Percentiles rank a stretch among this genome's conserved stretches.
These are phyloP conservation scores for Ascochyta rabiei DNA, from an alignment of 2,329 filamentous ascomycete species.

Conservation along the genomic window DNA sequence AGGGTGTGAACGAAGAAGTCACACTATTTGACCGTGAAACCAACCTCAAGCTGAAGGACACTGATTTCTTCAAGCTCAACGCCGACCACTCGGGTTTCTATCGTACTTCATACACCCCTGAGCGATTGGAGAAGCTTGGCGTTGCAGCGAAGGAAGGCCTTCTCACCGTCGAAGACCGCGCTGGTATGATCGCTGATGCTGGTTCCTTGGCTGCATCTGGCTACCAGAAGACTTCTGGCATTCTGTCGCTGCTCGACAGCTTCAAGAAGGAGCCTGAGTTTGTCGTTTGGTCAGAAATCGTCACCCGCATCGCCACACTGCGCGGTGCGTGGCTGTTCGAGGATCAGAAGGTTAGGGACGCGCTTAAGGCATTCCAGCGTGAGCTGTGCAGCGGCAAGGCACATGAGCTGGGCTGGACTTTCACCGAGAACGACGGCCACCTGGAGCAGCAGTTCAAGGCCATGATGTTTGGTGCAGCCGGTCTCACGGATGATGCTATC, in stretches of 20 bases:
- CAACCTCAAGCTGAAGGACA: slow-evolving; percentile 75
- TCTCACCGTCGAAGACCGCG: slow-evolving; percentile 85
- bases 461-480: slow-evolving; percentile 84
- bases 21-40: slow-evolving; percentile 75
- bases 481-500: slow-evolving; percentile 76
- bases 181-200: slow-evolving; percentile 90
- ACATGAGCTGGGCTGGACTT: slow-evolving; percentile 86
- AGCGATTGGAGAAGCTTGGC: slow-evolving; percentile 85
- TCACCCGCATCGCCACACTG: slow-evolving; percentile 76
- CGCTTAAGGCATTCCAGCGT: slow-evolving; percentile 81
- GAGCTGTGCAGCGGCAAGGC: slow-evolving; percentile 79
- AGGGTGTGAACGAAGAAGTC: slow-evolving; percentile 78
- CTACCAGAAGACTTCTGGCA: slow-evolving; percentile 90
- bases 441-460: slow-evolving; percentile 94
- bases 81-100: slow-evolving; percentile 93
- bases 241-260: slow-evolving; percentile 82
- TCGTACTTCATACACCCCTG: slow-evolving; percentile 84
- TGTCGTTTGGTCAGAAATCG: slow-evolving; percentile 93
- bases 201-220: slow-evolving; percentile 87
- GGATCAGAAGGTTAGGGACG: slow-evolving; percentile 72
- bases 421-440: slow-evolving; percentile 83
- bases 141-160: slow-evolving; percentile 81
- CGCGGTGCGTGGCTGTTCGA: slow-evolving; percentile 90
- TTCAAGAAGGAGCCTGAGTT: slow-evolving; percentile 84
- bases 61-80: slow-evolving; percentile 96